Evolutionary conservation across 2,329 filamentous ascomycete species (phyloP), one percentile per base, ranked within the genome.

Genomic region (Endoconidiophora polonica): DNA sequence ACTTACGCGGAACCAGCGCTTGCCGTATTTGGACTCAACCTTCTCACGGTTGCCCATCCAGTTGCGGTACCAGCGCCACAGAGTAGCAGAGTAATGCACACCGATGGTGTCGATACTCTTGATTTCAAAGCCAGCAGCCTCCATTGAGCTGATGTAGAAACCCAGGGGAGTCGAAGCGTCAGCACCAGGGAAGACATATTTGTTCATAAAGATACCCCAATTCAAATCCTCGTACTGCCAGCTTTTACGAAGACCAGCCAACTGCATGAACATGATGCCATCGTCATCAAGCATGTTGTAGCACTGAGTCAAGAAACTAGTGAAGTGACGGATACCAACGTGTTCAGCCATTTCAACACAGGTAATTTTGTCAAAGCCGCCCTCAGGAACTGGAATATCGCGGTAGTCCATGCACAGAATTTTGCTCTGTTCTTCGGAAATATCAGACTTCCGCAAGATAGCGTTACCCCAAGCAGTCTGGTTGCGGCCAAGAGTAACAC

Each of bases 161-260:
- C 86, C 86, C 45, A 98, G 79, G 47, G 91, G 91, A 52, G 87
- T 94, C 41, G 86, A 94, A 48, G 91, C 91, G 63, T 96, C 91
- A 47, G 91, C 91, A 63, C 91, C 91, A 33, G 88, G 91, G 77
- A 96, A 96, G 65, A 96, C 75, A 68, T 96, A 94, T 72, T 94
- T 95, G 81, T 96, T 96, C 87, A 96, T 94, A 76, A 95, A 96
- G 44, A 96, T 76, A 64, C 91, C 91, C 91, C 91, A 96, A 65
- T 90, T 84, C 47, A 95, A 76, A 68, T 96, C 90, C 73, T 96
- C 88, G 62, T 94, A 96, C 67, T 96, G 91, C 91, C 91, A 96
- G 56, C 76, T 72, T 72, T 93, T 93, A 59, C 91, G 83, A 55
- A 98, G 76, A 68, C 91, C 91, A 59, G 90, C 87, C 59, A 93